Percentiles rank a stretch among this genome's conserved stretches.
Evolutionary conservation across 306 rosid species (phyloP).

Genomic region (Mimosa bimucronata): DNA sequence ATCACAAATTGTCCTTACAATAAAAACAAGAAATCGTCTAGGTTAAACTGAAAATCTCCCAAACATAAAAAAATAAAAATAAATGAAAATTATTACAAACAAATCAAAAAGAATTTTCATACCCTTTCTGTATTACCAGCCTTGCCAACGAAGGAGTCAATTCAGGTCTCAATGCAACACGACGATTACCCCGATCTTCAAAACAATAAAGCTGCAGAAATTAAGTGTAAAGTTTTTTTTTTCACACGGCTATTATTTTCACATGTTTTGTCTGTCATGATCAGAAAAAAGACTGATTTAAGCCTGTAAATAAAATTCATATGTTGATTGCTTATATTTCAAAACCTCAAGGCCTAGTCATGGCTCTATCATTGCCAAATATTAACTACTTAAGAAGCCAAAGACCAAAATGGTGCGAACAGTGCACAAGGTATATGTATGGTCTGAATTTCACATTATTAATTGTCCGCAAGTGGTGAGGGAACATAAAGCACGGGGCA

Average conservation of each 20-base stretch:
- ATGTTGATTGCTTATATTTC: not conserved
- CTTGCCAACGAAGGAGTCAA: constrained; percentile 98
- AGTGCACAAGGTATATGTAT: constrained; percentile 6
- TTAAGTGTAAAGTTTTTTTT: constrained; percentile 25
- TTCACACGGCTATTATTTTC: constrained; percentile 7
- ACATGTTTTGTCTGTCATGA: constrained; percentile 18
- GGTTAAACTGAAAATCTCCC: constrained; percentile 27
- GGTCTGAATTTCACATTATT: not conserved
- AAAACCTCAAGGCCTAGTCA: constrained; percentile 20
- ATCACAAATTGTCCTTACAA: constrained; percentile 52
- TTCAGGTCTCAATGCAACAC: constrained; percentile 96
- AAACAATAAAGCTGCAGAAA: constrained; percentile 88
- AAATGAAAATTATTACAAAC: constrained; percentile 15
- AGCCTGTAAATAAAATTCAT: not conserved
- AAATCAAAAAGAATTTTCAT: constrained; percentile 39
- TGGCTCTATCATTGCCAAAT: constrained; percentile 19
- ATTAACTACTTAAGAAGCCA: constrained; percentile 29
- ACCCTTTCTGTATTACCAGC: constrained; percentile 97
- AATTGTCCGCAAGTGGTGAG: no score
- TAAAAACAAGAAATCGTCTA: constrained; percentile 37
- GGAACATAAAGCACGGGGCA: no score
- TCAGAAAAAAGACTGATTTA: not conserved
- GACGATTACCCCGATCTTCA: constrained; percentile 96
- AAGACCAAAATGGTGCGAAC: constrained; percentile 2
- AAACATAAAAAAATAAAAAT: constrained; percentile 22